Conservation (phyloP, 352 stramenopile genomes). For the Pythium sukuiense region DNA sequence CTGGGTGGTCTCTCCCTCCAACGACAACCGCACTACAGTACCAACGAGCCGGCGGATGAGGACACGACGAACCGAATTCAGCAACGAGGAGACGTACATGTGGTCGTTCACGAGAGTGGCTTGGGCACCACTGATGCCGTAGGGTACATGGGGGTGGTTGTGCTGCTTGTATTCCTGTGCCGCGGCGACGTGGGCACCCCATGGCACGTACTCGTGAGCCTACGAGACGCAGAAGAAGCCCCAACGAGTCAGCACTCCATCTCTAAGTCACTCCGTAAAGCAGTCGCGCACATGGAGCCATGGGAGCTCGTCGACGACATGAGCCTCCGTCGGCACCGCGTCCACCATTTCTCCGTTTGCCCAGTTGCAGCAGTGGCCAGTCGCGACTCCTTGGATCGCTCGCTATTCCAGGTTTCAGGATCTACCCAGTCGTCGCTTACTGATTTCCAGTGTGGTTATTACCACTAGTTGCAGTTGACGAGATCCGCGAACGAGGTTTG, state of each 20-base stretch:
- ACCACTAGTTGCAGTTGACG: neutral
- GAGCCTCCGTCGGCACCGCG: neutral
- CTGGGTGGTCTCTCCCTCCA: constrained; percentile 45
- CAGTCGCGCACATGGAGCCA: constrained; percentile 27
- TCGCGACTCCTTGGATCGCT: constrained; percentile 23
- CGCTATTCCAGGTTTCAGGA: neutral
- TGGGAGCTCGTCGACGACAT: constrained; percentile 13
- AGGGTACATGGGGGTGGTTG: constrained; percentile 2
- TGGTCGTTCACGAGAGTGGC: constrained; percentile 42
- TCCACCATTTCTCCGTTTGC: constrained; percentile 3
- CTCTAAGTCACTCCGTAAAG: neutral
- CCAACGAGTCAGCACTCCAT: neutral
- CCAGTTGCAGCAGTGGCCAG: neutral
- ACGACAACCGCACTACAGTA: constrained; percentile 55
- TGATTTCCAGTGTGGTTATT: constrained; percentile 1
- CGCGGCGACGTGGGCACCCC: constrained; percentile 41
- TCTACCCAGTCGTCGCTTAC: neutral
- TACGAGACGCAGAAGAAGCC: constrained; percentile 15
- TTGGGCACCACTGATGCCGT: constrained; percentile 28
- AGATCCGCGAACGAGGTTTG: neutral
- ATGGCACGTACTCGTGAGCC: constrained; percentile 44
- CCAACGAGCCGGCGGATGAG: neutral
- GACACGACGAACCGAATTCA: neutral
- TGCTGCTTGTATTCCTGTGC: constrained; percentile 21
- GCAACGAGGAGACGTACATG: constrained; percentile 35